Evolutionary conservation across 208 protist genomes (phyloP), one percentile per base, ranked within the genome.

Genomic region (Phytomonas francai): DNA sequence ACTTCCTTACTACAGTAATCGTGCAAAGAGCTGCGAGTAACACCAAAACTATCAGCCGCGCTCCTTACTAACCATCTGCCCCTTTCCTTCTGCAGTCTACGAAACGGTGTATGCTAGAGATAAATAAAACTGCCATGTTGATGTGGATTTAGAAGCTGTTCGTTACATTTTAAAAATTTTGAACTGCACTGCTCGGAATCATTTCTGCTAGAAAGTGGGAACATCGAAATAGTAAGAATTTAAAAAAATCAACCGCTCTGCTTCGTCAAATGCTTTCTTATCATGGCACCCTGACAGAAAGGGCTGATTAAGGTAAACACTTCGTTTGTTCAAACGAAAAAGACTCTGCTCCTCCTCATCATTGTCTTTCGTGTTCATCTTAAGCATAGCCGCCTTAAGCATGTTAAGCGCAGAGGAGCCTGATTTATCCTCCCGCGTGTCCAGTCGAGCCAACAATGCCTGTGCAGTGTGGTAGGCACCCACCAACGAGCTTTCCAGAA

Each of bases 401-500:
- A 45, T 45, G 39, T 45, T 45, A 45, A 45, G 39, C 11, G 39
- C 39, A 16, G 4, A 45, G 39, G 11, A 22, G 19, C 39, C 39
- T 14, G 39, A 14, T 11, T 45, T 45, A 45, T 45, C 39, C 39
- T 45, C 39, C 9, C 39, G 39, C 11, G 39, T 14, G 39, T 45
- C 39, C 39, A 45, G 39, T n/a, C 81, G 84, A 7, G 69, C 71
- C n/a, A 72, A 30, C 5, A 92, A 31, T 0, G 79, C 79, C n/a
- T 79, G 64, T 12, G 77, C 34, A 4, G 85, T 92, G 59, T 75
- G 76, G 30, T 73, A 61, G 9, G 79, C 73, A 16, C 80, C 82
- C 1, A 92, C 76, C 61, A 80, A 81, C n/a, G 81, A 74, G 58
- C 81, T 81, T 59, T 94, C 86, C 22, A 83, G 73, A 31, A 76